These are phyloP conservation scores for Vachellia collinsii DNA, from an alignment of 306 rosid species.

Conservation along the genomic window DNA sequence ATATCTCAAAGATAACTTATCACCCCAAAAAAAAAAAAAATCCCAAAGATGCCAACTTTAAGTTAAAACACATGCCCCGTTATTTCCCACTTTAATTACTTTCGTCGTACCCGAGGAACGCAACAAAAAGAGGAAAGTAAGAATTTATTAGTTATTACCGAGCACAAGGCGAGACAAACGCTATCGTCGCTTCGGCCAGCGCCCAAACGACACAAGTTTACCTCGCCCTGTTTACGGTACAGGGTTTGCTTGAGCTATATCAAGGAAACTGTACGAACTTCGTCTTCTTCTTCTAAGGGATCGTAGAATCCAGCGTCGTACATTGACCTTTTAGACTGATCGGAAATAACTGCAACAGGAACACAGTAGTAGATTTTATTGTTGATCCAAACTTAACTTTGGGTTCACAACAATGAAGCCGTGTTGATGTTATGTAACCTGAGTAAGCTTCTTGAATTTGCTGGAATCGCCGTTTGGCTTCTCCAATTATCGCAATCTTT, in stretches of 20 bases:
- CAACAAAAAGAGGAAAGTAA: not conserved
- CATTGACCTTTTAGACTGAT: constrained; percentile 81
- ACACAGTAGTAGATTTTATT: not conserved
- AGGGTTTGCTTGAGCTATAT: not conserved
- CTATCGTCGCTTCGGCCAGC: constrained; percentile 10
- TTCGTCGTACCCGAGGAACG: not conserved
- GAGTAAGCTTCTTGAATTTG: constrained; percentile 94
- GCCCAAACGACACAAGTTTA: constrained; percentile 44
- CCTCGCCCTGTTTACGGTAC: constrained; percentile 35
- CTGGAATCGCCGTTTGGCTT: constrained; percentile 87
- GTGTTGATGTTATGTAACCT: constrained; percentile 42
- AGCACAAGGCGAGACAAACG: constrained; percentile 40
- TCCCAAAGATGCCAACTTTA: not conserved
- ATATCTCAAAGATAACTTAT: not conserved
- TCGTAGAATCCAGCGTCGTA: constrained; percentile 92
- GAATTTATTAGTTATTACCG: constrained; percentile 15
- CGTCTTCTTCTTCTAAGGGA: constrained; percentile 78
- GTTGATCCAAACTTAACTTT: not conserved
- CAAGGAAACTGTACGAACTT: constrained; percentile 53
- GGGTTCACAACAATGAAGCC: not conserved
- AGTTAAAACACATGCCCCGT: not conserved
- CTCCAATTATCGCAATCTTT: constrained; percentile 64
- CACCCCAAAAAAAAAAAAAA: too few relatives aligned
- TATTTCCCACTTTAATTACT: not conserved
- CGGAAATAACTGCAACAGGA: constrained; percentile 74